Conservation (phyloP, 495 filamentous ascomycete genomes). For the Pyronema omphalodes region DNA sequence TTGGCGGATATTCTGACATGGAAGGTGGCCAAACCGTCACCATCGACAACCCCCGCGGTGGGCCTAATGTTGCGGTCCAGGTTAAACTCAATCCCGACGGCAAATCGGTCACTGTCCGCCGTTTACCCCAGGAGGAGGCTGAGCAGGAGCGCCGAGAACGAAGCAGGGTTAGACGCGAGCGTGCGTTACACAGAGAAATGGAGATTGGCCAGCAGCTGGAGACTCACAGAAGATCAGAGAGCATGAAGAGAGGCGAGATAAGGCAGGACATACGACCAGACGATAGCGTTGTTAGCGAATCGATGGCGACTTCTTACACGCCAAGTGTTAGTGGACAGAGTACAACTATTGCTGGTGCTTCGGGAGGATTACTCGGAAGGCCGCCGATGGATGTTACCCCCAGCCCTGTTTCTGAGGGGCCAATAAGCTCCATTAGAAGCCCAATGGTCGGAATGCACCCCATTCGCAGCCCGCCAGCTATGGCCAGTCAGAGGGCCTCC, state of each 20-base stretch:
- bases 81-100: slow-evolving; percentile 23
- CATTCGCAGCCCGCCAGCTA: not conserved
- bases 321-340: slow-evolving; percentile 7
- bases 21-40: slow-evolving; percentile 6
- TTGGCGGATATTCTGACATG: slow-evolving; percentile 10
- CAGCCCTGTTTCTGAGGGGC: slow-evolving; percentile 4
- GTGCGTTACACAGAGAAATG: slow-evolving; percentile 16
- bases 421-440: not conserved
- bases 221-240: not conserved
- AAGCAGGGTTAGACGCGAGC: slow-evolving; percentile 7
- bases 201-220: slow-evolving; percentile 17
- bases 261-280: slow-evolving; percentile 1
- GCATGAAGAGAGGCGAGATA: not conserved
- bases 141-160: slow-evolving; percentile 20
- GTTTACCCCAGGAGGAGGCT: slow-evolving; percentile 17
- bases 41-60: not conserved
- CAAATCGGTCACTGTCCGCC: slow-evolving; percentile 22
- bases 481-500: slow-evolving; percentile 17
- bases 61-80: slow-evolving; percentile 19
- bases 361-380: slow-evolving; percentile 18
- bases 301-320: not conserved
- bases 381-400: slow-evolving; percentile 5
- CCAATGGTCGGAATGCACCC: slow-evolving; percentile 1
- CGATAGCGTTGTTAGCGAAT: not conserved
- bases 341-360: slow-evolving; percentile 17